These are phyloP conservation scores for Heliosperma pusillum DNA, from an alignment of 148 eudicot species.

Conservation along the genomic window DNA sequence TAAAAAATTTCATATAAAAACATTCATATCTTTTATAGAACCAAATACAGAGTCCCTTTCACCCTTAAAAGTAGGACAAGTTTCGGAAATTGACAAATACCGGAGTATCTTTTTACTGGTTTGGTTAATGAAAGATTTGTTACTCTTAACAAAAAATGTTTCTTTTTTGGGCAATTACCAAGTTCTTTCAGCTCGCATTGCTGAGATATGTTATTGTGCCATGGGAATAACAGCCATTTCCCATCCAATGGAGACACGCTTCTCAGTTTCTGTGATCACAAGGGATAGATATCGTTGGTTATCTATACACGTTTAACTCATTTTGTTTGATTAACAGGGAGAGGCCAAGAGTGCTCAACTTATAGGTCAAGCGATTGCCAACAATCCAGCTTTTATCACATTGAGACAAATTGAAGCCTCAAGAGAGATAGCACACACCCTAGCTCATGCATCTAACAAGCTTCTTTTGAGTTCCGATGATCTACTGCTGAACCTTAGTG, in stretches of 20 bases:
- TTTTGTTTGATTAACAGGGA: conserved; percentile 12
- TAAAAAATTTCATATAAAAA: too few relatives aligned
- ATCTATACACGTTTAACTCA: neutral
- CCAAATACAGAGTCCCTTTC: too few relatives aligned
- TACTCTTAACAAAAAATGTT: too few relatives aligned
- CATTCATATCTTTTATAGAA: too few relatives aligned
- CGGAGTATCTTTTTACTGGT: too few relatives aligned
- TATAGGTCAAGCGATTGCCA: conserved; percentile 84
- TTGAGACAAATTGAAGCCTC: conserved; percentile 88
- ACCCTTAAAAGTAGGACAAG: too few relatives aligned
- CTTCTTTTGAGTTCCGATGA: conserved; percentile 63
- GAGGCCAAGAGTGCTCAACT: conserved; percentile 28
- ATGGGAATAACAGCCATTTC: too few relatives aligned
- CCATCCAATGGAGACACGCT: too few relatives aligned
- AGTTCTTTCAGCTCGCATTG: neutral
- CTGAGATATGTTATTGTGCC: neutral
- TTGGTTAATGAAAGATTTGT: too few relatives aligned
- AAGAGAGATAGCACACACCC: conserved; percentile 65
- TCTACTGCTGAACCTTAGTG: conserved; percentile 78
- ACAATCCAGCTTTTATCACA: conserved; percentile 87
- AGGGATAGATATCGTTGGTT: neutral
- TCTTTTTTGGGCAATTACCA: neutral
- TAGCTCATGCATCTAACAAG: conserved; percentile 63
- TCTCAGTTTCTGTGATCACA: too few relatives aligned
- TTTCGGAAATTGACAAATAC: too few relatives aligned